These are phyloP conservation scores for Avena eriantha DNA, from an alignment of 176 grass and related monocot species.

Conservation along the genomic window DNA sequence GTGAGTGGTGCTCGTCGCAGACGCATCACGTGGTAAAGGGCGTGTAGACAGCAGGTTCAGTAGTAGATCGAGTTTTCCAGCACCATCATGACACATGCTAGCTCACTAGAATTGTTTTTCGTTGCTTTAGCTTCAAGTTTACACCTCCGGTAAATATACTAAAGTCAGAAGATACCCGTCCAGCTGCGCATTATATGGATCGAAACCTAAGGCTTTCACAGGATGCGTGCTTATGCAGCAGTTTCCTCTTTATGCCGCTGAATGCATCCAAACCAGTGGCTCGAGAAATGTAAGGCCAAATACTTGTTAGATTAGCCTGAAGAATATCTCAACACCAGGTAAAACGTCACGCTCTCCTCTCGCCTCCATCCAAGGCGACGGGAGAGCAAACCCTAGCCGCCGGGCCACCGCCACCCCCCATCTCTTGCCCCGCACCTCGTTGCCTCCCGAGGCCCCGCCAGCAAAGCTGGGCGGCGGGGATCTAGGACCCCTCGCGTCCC, in stretches of 20 bases:
- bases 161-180: neutral
- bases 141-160: conserved; percentile 33
- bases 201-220: neutral
- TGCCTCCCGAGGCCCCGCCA: too few species aligned
- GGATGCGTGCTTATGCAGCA: neutral
- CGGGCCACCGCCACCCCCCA: too few species aligned
- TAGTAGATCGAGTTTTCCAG: neutral
- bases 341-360: too few species aligned
- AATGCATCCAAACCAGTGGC: neutral
- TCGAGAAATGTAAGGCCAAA: neutral
- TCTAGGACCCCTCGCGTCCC: too few species aligned
- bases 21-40: conserved; percentile 9
- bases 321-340: too few species aligned
- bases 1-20: neutral
- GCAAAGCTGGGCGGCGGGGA: too few species aligned
- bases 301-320: too few species aligned
- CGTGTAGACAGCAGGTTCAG: neutral
- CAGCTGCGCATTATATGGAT: neutral
- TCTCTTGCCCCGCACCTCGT: too few species aligned
- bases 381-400: too few species aligned
- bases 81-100: neutral
- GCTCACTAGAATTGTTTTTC: neutral
- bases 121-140: conserved; percentile 59
- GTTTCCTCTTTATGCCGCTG: neutral
- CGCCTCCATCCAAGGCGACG: too few species aligned